phyloP scores from a whole-genome alignment of 2,329 filamentous ascomycete genomes.

The Daldinia eschscholtzii region DNA sequence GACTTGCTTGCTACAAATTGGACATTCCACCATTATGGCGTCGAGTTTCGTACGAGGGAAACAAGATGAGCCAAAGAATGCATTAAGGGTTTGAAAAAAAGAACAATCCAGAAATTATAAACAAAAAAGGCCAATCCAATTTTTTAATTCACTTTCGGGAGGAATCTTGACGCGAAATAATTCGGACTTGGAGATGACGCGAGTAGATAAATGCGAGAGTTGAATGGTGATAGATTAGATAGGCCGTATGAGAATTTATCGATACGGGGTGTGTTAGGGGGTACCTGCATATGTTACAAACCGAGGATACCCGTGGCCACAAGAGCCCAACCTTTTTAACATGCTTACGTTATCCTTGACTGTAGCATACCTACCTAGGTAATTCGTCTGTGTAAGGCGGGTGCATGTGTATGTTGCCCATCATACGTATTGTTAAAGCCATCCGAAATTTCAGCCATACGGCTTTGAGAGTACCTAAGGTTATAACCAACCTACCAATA shows the following conservation, averaged over 20 bases:
- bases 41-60: conserved; percentile 3
- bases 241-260: conserved; percentile 4
- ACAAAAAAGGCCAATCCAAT: conserved; percentile 5
- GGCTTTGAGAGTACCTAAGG: neutral
- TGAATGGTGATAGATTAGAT: conserved; percentile 23
- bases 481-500: neutral
- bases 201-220: conserved; percentile 12
- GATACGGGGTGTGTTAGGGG: conserved; percentile 10
- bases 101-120: neutral
- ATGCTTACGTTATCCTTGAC: neutral
- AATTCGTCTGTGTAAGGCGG: too few species aligned
- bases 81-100: conserved; percentile 14
- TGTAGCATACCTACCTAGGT: neutral
- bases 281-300: neutral
- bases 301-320: neutral
- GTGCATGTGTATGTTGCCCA: too few species aligned
- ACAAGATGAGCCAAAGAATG: neutral
- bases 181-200: conserved; percentile 24
- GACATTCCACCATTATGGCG: conserved; percentile 74
- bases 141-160: conserved; percentile 4
- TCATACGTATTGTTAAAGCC: neutral
- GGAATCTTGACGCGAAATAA: conserved; percentile 29
- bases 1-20: conserved; percentile 82
- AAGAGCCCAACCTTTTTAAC: neutral
- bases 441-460: neutral